Conservation (phyloP, 306 rosid species). For the Amphicarpaea edgeworthii region DNA sequence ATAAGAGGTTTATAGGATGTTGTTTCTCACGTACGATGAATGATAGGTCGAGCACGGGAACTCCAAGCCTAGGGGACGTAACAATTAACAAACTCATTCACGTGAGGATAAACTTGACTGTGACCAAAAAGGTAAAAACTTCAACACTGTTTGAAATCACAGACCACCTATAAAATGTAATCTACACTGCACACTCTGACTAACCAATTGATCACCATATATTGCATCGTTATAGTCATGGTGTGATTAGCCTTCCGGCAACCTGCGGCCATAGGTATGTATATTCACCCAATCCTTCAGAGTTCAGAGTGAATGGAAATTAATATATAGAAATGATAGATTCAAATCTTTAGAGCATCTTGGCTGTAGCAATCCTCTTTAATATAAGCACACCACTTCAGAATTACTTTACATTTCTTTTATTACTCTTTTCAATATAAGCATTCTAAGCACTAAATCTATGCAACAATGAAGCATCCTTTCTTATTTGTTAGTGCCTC, state of each 20-base stretch:
- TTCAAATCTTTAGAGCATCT: too few species aligned
- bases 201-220: too few species aligned
- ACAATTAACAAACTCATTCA: conserved; percentile 6
- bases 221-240: not conserved
- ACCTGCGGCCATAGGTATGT: not conserved
- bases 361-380: too few species aligned
- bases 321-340: too few species aligned
- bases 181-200: not conserved
- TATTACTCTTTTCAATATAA: too few species aligned
- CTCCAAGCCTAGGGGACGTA: conserved; percentile 9
- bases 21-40: not conserved
- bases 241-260: not conserved
- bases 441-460: too few species aligned
- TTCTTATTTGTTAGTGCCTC: too few species aligned
- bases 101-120: not conserved
- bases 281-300: too few species aligned
- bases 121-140: not conserved
- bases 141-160: not conserved
- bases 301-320: not conserved
- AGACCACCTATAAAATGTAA: not conserved
- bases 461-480: too few species aligned
- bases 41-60: not conserved
- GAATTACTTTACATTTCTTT: too few species aligned
- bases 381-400: too few species aligned
- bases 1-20: not conserved